These are phyloP conservation scores for Coffea humblotiana DNA, from an alignment of 305 asterid genomes.

Conservation along the genomic window DNA sequence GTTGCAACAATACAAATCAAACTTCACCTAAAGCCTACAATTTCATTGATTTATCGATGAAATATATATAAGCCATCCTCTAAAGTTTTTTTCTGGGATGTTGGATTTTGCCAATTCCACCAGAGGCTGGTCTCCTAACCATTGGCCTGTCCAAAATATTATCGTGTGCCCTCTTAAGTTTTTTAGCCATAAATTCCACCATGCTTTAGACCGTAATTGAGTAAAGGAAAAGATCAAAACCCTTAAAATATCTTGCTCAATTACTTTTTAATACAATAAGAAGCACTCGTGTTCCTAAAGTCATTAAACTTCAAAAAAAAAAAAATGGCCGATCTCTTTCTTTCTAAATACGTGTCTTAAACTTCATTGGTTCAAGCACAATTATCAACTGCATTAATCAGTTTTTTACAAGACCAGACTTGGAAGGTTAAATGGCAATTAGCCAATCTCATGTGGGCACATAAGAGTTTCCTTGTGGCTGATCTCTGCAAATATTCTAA, in stretches of 20 bases:
- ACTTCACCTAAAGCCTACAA: background rate
- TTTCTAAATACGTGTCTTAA: background rate
- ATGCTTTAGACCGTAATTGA: no score
- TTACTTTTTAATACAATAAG: background rate
- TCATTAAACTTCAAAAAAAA: background rate
- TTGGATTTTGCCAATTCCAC: no score
- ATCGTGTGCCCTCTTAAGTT: no score
- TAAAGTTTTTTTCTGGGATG: no score
- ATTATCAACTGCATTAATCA: background rate
- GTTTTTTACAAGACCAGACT: background rate
- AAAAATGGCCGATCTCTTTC: background rate
- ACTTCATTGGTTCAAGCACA: background rate
- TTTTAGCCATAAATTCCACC: no score
- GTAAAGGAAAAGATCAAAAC: background rate
- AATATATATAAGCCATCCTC: background rate
- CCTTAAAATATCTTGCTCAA: background rate
- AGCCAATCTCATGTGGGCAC: background rate
- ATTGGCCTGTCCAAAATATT: background rate
- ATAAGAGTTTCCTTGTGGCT: background rate
- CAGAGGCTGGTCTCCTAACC: background rate
- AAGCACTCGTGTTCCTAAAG: background rate
- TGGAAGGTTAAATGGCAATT: background rate
- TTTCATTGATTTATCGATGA: background rate
- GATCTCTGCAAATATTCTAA: constrained; percentile 3
- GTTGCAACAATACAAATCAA: constrained; percentile 19